phyloP scores from a whole-genome alignment of 73 alveolate species.

The Blepharisma japonicum region DNA sequence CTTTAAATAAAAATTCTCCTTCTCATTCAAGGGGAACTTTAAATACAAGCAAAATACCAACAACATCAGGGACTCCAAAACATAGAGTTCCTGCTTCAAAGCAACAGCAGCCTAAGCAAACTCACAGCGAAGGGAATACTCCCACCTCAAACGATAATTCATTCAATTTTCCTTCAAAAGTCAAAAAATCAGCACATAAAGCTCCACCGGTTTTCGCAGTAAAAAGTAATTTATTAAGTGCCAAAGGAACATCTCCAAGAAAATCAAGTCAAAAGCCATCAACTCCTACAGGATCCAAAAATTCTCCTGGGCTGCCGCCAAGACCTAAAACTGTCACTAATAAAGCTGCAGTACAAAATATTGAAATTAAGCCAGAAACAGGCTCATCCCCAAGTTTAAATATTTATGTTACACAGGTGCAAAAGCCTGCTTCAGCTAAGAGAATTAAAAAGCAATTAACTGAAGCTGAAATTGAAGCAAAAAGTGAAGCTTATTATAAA shows the following conservation, averaged over 20 bases:
- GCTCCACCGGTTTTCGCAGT: no score
- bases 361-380: background rate
- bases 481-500: constrained; percentile 3
- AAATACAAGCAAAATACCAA: background rate
- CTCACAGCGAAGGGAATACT: background rate
- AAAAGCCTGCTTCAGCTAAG: background rate
- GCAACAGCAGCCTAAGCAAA: background rate
- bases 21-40: background rate
- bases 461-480: background rate
- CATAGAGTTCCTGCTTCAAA: background rate
- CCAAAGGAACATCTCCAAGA: no score
- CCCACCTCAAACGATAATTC: background rate
- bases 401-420: background rate
- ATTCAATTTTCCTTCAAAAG: background rate
- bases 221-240: no score
- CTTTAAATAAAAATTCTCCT: background rate
- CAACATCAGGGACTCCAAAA: constrained; percentile 1
- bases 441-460: background rate
- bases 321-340: background rate
- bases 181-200: background rate
- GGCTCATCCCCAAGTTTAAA: background rate
- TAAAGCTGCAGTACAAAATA: background rate
- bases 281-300: background rate
- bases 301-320: background rate
- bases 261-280: no score